phyloP scores from a whole-genome alignment of 2,329 filamentous ascomycete genomes.

The Penicillium sp. region DNA sequence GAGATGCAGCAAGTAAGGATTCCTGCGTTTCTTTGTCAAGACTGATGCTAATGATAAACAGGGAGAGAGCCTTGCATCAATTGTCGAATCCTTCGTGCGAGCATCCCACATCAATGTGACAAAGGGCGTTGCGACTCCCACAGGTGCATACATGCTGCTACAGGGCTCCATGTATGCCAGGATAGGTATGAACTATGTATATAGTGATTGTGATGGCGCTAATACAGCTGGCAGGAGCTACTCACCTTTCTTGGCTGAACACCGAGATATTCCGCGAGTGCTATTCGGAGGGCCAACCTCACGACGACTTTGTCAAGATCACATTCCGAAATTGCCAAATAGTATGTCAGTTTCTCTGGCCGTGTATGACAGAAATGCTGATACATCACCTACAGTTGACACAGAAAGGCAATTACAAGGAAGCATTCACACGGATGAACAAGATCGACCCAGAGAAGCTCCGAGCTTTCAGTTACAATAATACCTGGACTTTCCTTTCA shows the following conservation, averaged over 20 bases:
- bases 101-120: slow-evolving; percentile 79
- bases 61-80: slow-evolving; percentile 57
- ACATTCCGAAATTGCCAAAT: slow-evolving; percentile 68
- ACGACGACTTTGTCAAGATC: slow-evolving; percentile 77
- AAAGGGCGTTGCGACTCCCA: slow-evolving; percentile 68
- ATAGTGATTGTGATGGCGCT: slow-evolving; percentile 4
- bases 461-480: slow-evolving; percentile 72
- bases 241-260: slow-evolving; percentile 55
- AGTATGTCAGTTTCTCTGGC: slow-evolving; percentile 32
- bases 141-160: slow-evolving; percentile 71
- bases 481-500: slow-evolving; percentile 49
- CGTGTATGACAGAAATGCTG: neutral
- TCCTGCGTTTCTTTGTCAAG: neutral
- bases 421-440: slow-evolving; percentile 62
- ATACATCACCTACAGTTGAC: slow-evolving; percentile 45
- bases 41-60: slow-evolving; percentile 29
- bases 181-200: slow-evolving; percentile 55
- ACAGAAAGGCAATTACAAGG: slow-evolving; percentile 66
- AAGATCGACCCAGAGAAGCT: slow-evolving; percentile 60
- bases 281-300: slow-evolving; percentile 60
- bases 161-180: slow-evolving; percentile 72
- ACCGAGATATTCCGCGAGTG: slow-evolving; percentile 73
- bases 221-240: slow-evolving; percentile 43
- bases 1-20: slow-evolving; percentile 65
- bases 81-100: slow-evolving; percentile 76